Base-by-base conservation (phyloP, 1,284 basidiomycete species). In the Phaffia rhodozyma region DNA sequence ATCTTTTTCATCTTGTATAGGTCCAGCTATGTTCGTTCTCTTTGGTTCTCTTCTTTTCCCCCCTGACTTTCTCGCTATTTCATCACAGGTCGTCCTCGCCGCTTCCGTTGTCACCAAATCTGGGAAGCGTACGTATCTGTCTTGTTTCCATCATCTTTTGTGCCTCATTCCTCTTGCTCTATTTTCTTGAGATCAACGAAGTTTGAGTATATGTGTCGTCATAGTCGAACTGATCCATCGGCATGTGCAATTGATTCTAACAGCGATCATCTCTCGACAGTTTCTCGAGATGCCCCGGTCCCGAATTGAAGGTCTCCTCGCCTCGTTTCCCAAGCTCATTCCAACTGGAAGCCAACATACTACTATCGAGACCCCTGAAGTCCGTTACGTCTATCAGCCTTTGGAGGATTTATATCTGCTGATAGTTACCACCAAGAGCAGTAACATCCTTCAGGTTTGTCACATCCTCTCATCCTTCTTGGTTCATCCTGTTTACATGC, bases 381-480 rank as follows among this genome's bases (percentile, higher is more conserved):
- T 94, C 62, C 89, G 96, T 70, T 99, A 93, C 75, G 94, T 99
- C 70, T 99, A 97, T 76, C 92, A 97, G 73, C 94, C 94, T 0
- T 83, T 99, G 58, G 96, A 98, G 75, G 94, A 99, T 74, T 84
- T 98, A 58, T 97, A 97, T 76, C 94, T 98, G 69, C 83, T 98
- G 69, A 82, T 98, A 69, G 94, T 98, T 78, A 98, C 94, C 66
- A 98, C 97, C 79, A 97, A 96, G 75, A 89, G 89, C 23, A 93
- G 89, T 38, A 98, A 98, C 74, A 98, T 99, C 72, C 80, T 99
- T 50, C 96, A 77, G 71, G 75, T 75, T 61, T 63, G 74, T 69
- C 30, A 9, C 2, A 13, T 16, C 13, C 38, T 43, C 2, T 43
- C 13, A 16, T 16, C 16, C 38, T 16, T 16, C 38, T 16, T 2